phyloP scores from a whole-genome alignment of 2,329 filamentous ascomycete genomes.

The Fusarium redolens region DNA sequence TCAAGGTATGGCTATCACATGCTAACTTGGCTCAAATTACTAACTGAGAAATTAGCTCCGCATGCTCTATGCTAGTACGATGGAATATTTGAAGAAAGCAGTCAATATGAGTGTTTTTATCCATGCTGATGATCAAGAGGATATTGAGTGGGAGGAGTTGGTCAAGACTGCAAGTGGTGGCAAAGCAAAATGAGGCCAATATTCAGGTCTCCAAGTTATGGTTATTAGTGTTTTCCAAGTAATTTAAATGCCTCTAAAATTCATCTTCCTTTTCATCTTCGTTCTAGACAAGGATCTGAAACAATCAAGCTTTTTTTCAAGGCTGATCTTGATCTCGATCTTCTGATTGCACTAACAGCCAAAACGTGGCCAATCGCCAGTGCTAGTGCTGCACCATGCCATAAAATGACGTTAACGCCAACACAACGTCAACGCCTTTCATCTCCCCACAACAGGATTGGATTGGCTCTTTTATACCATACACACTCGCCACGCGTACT shows the following conservation, averaged over 20 bases:
- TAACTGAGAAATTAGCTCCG: conserved; percentile 14
- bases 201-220: not conserved
- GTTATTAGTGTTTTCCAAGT: not conserved
- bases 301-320: conserved; percentile 20
- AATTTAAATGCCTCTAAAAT: not conserved
- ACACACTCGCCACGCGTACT: conserved; percentile 37
- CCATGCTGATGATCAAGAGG: conserved; percentile 27
- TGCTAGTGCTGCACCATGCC: conserved; percentile 31
- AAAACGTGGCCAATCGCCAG: conserved; percentile 20
- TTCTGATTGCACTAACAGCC: conserved; percentile 1
- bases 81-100: conserved; percentile 35
- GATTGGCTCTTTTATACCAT: conserved; percentile 17
- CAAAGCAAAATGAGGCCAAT: conserved; percentile 1
- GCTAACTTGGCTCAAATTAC: not conserved
- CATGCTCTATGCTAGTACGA: conserved; percentile 38
- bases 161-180: conserved; percentile 22
- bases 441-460: not conserved
- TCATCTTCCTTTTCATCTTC: not conserved
- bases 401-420: conserved; percentile 36
- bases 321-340: conserved; percentile 1
- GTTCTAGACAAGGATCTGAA: conserved; percentile 10
- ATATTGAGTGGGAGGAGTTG: conserved; percentile 26
- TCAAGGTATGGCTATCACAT: conserved; percentile 23
- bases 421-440: not conserved
- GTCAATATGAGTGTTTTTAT: conserved; percentile 29